Evolutionary conservation across 2,329 filamentous ascomycete species (phyloP).

Genomic region (Tolypocladium tropicale): DNA sequence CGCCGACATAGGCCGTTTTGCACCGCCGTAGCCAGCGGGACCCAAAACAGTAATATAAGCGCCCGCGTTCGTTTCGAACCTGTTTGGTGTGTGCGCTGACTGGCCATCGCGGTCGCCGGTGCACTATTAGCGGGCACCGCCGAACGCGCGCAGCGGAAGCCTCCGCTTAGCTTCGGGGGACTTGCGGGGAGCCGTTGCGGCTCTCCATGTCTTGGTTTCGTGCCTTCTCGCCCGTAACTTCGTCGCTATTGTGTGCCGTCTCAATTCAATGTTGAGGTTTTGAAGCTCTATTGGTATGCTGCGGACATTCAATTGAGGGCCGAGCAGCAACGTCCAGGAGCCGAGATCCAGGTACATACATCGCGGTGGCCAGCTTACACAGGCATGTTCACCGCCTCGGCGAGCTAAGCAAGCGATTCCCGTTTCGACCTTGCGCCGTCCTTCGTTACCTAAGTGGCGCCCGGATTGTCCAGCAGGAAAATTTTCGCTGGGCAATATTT

Average conservation of each 20-base stretch:
- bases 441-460: not conserved
- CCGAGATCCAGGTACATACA: too few species aligned
- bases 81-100: too few species aligned
- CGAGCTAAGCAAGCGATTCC: not conserved
- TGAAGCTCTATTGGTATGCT: not conserved
- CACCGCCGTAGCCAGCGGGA: too few species aligned
- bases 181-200: too few species aligned
- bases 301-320: too few species aligned
- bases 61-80: not conserved
- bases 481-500: not conserved
- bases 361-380: too few species aligned
- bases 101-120: not conserved
- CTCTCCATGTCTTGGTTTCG: too few species aligned
- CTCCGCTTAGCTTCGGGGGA: not conserved
- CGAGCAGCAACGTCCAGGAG: too few species aligned
- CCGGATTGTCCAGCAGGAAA: not conserved
- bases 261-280: not conserved
- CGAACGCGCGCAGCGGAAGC: not conserved
- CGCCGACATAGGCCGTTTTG: too few species aligned
- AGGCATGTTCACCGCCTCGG: not conserved
- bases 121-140: not conserved
- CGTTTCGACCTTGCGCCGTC: not conserved
- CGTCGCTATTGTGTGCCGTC: not conserved
- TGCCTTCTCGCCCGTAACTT: too few species aligned
- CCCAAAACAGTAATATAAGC: too few species aligned